These are phyloP conservation scores for Vinca minor DNA, from an alignment of 257 asterid species.

Conservation along the genomic window DNA sequence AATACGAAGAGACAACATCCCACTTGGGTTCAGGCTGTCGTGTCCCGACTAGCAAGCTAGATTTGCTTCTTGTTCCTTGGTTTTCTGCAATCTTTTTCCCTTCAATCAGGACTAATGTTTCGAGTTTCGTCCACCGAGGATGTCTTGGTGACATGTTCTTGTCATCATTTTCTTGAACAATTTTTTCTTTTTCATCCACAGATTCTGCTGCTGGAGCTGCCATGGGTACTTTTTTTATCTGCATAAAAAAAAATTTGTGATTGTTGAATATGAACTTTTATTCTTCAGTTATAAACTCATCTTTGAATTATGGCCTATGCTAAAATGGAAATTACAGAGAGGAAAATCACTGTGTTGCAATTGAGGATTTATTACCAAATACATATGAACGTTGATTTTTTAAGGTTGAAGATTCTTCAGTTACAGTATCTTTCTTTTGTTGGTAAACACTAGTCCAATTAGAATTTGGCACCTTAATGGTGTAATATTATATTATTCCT, in stretches of 20 bases:
- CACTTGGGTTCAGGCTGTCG: slow-evolving; percentile 56
- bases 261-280: too few species aligned
- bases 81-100: slow-evolving; percentile 58
- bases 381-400: background rate
- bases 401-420: background rate
- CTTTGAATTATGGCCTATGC: background rate
- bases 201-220: background rate
- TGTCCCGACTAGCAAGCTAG: slow-evolving; percentile 27
- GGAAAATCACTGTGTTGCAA: background rate
- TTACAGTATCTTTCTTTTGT: background rate
- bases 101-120: slow-evolving; percentile 57
- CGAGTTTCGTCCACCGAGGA: slow-evolving; percentile 74
- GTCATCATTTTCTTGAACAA: slow-evolving; percentile 22
- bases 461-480: background rate
- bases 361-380: slow-evolving; percentile 5
- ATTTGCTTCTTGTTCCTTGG: slow-evolving; percentile 36
- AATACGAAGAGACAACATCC: slow-evolving; percentile 57
- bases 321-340: background rate
- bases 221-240: background rate
- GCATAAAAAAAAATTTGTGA: too few species aligned
- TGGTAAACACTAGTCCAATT: background rate
- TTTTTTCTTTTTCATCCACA: background rate
- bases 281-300: background rate
- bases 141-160: slow-evolving; percentile 39
- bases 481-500: too few species aligned